phyloP scores from a whole-genome alignment of 2,329 filamentous ascomycete species.

The Aaosphaeria arxii region DNA sequence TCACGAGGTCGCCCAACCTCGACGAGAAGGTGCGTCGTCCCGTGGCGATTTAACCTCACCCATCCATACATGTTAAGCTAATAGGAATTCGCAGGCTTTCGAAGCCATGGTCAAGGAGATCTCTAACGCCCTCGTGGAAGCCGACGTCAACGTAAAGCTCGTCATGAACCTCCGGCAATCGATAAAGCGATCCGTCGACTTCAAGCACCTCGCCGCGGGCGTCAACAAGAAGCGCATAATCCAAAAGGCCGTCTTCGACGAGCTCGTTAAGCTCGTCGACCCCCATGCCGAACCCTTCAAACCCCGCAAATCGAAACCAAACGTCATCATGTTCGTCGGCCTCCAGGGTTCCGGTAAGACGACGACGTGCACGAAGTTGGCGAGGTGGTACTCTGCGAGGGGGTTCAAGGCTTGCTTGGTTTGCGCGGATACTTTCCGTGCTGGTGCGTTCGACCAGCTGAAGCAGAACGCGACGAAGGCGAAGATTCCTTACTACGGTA shows the following conservation, averaged over 20 bases:
- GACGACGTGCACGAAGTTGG: slow-evolving; percentile 95
- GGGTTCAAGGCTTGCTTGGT: slow-evolving; percentile 93
- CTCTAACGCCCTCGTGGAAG: slow-evolving; percentile 89
- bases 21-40: slow-evolving; percentile 77
- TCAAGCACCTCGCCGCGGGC: slow-evolving; percentile 84
- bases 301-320: slow-evolving; percentile 91
- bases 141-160: slow-evolving; percentile 94
- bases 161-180: slow-evolving; percentile 89
- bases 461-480: slow-evolving; percentile 99
- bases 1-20: slow-evolving; percentile 87
- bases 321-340: slow-evolving; percentile 99
- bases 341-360: slow-evolving; percentile 97
- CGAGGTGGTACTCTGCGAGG: slow-evolving; percentile 87
- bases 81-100: slow-evolving; percentile 65
- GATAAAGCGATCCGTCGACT: slow-evolving; percentile 87
- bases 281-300: slow-evolving; percentile 95
- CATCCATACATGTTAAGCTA: slow-evolving; percentile 25
- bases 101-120: slow-evolving; percentile 99
- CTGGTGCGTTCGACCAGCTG: slow-evolving; percentile 95
- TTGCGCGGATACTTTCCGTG: slow-evolving; percentile 97
- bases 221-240: slow-evolving; percentile 99
- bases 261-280: slow-evolving; percentile 92
- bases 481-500: slow-evolving; percentile 98
- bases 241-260: slow-evolving; percentile 96
- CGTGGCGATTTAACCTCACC: not conserved